Evolutionary conservation across 2,329 filamentous ascomycete species (phyloP).

Genomic region (Fusarium irregulare): DNA sequence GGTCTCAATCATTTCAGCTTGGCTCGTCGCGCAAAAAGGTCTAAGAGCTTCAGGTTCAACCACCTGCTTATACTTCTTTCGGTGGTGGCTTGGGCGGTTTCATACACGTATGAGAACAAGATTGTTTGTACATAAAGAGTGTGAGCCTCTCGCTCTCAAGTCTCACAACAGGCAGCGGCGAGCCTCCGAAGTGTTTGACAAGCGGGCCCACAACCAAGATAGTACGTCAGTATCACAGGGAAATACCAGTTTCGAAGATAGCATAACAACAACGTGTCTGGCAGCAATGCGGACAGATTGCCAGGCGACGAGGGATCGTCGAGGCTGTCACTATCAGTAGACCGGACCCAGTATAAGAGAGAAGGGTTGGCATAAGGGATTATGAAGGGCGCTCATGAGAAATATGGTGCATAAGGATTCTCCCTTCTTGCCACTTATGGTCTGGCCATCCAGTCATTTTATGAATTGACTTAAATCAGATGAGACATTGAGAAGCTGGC

Average conservation of each 20-base stretch:
- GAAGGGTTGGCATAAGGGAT: constrained; percentile 29
- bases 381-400: constrained; percentile 9
- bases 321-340: not conserved
- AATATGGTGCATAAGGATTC: constrained; percentile 18
- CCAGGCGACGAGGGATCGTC: not conserved
- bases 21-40: not conserved
- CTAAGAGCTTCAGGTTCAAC: not conserved
- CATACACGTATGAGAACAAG: not conserved
- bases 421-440: constrained; percentile 22
- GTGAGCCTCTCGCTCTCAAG: constrained; percentile 14
- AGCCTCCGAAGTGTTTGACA: constrained; percentile 19
- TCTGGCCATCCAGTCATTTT: constrained; percentile 7
- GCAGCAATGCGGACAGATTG: not conserved
- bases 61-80: not conserved
- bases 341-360: constrained; percentile 1
- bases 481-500: constrained; percentile 35
- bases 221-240: constrained; percentile 14
- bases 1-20: not conserved
- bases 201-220: constrained; percentile 2
- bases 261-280: not conserved
- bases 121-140: constrained; percentile 1
- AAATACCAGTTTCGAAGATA: not conserved
- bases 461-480: not conserved
- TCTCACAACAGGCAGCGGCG: constrained; percentile 35
- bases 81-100: not conserved